Base-by-base conservation (phyloP, 1,284 basidiomycete species). In the Agroathelia rolfsii region DNA sequence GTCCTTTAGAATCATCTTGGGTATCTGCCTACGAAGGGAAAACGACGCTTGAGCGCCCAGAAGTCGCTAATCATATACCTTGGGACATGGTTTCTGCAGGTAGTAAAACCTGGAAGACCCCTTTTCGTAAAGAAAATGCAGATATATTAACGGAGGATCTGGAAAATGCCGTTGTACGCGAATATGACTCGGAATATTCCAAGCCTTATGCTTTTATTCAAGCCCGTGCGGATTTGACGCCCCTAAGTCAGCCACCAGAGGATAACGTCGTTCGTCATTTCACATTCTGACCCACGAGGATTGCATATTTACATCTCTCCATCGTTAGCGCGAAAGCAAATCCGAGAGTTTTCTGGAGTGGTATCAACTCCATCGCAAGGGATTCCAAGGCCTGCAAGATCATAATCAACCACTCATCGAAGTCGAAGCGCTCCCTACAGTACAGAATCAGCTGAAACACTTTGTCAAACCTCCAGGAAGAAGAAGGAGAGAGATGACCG, bases 141-240 rank as follows among this genome's bases (percentile, higher is more conserved):
- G 58, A 64, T 37, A 52, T 55, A 3, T 47, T 72, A n/a, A 52
- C 56, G 11, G 45, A 55, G 14, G 67, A 65, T 35, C 49, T 76
- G 6, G 47, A 62, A 34, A 78, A 84, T 42, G 70, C 75, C 15
- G 57, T 87, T 14, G 58, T 89, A 20, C 76, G 82, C 50, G 84
- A 86, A 62, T 81, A 36, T 66, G 64, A 56, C 67, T 72, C n/a
- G 83, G n/a, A 87, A 50, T 84, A 78, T 46, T 85, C 81, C 2
- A 62, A 76, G 41, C 63, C 77, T 34, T 81, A 76, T 49, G 67
- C 66, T 43, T 66, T 68, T 18, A 49, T 70, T 17, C 56, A 50
- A 30, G 48, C 85, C 22, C 61, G 83, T 35, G 54, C 49, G 15
- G 84, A 88, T 51, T 48, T 87, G 46, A 76, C 63, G 4, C 84